Evolutionary conservation across 2,329 filamentous ascomycete species (phyloP).

Genomic region (Periglandula ipomoeae): DNA sequence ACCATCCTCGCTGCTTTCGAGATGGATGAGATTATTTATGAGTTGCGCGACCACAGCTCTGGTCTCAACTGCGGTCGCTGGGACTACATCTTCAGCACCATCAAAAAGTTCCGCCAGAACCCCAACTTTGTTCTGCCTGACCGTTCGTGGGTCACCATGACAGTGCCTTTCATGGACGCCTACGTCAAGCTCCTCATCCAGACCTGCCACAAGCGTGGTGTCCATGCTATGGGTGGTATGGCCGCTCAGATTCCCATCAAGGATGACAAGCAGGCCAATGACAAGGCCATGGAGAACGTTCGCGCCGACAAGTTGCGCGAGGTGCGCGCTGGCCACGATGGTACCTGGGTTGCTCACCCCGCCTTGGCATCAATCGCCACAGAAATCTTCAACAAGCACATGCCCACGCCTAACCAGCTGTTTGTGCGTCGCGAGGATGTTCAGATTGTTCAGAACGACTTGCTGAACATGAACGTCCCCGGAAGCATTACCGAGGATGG

Average conservation of each 20-base stretch:
- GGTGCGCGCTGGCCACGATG: constrained; percentile 89
- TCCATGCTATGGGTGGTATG: constrained; percentile 99
- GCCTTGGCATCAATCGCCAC: constrained; percentile 80
- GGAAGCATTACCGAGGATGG: constrained; percentile 87
- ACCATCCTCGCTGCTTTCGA: constrained; percentile 96
- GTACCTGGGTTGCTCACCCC: constrained; percentile 94
- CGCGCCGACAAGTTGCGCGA: constrained; percentile 94
- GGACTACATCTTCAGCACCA: constrained; percentile 99
- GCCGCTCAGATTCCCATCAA: constrained; percentile 98
- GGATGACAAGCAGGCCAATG: constrained; percentile 82
- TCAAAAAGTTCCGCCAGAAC: constrained; percentile 98
- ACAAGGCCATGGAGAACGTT: constrained; percentile 87
- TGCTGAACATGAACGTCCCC: constrained; percentile 97
- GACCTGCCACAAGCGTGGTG: constrained; percentile 91
- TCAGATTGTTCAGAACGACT: constrained; percentile 73
- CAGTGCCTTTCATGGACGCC: constrained; percentile 93
- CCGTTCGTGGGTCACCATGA: constrained; percentile 89
- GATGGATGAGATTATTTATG: constrained; percentile 99
- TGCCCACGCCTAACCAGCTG: constrained; percentile 97
- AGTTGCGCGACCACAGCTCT: constrained; percentile 90
- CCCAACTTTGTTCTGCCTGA: constrained; percentile 88
- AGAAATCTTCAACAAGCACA: constrained; percentile 95
- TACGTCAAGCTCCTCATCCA: constrained; percentile 96
- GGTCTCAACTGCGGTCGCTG: constrained; percentile 97
- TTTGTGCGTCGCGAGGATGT: constrained; percentile 88